Base-by-base conservation (phyloP, 805 yeast species). In the Saccharomycopsis amapae region DNA sequence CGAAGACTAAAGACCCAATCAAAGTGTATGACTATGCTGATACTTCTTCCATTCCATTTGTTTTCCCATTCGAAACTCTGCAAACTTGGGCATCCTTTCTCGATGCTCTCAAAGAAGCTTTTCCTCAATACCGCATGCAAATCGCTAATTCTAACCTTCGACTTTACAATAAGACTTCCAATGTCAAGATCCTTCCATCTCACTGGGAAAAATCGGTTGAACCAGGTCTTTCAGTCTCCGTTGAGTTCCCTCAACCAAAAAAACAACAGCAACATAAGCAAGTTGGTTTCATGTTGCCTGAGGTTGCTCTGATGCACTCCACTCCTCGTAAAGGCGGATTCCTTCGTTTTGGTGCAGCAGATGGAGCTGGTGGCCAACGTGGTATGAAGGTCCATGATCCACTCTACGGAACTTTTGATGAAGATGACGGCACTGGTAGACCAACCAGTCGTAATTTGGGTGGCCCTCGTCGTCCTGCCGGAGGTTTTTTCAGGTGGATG, bases 401-500 rank as follows among this genome's bases (percentile, higher is more conserved):
- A n/a, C n/a, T n/a, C n/a, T n/a, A n/a, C n/a, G n/a, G n/a, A n/a
- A n/a, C n/a, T n/a, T n/a, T n/a, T n/a, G n/a, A n/a, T n/a, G n/a
- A n/a, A n/a, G n/a, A n/a, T n/a, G n/a, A n/a, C n/a, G n/a, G n/a
- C n/a, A n/a, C n/a, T n/a, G n/a, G n/a, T n/a, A n/a, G n/a, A n/a
- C n/a, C n/a, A 5, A 31, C 17, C 15, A n/a, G 6, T 9, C 18
- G 35, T 7, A n/a, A 7, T 13, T 13, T 9, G 35, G 17, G 6
- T 9, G 35, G 35, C 15, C 17, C 9, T 10, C 10, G 35, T 10
- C 10, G 35, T 13, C n/a, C n/a, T n/a, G n/a, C n/a, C n/a, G n/a
- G n/a, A n/a, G n/a, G n/a, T n/a, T 37, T 39, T 50, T 50, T 9
- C 46, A 40, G 37, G 50, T 50, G 32, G 51, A 46, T 36, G 40